Conservation (phyloP, 2,329 filamentous ascomycete genomes). For the Rhinocladiella similis region DNA sequence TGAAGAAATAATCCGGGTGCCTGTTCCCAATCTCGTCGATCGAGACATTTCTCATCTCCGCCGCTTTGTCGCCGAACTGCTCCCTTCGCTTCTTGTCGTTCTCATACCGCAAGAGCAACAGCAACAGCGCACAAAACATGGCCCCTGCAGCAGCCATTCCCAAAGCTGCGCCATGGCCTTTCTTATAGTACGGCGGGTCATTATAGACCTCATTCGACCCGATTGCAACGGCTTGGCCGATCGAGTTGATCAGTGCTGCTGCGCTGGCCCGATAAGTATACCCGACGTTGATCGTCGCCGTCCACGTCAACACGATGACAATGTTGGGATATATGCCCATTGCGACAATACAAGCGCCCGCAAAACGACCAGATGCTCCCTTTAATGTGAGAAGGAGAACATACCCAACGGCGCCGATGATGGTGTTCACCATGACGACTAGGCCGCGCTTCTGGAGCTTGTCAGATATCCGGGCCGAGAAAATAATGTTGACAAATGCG, state of each 20-base stretch:
- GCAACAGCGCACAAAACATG: background rate
- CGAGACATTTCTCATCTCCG: background rate
- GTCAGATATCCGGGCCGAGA: conserved; percentile 15
- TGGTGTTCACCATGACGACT: conserved; percentile 7
- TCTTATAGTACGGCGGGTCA: conserved; percentile 18
- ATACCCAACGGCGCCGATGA: conserved; percentile 2
- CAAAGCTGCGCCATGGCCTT: conserved; percentile 7
- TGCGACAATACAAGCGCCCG: conserved; percentile 15
- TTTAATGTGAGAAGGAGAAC: conserved; percentile 14
- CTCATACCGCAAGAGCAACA: conserved; percentile 7
- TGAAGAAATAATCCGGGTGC: conserved; percentile 14
- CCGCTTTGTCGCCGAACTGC: background rate
- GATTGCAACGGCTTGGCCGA: conserved; percentile 15
- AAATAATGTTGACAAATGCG: conserved; percentile 16
- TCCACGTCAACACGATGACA: conserved; percentile 19
- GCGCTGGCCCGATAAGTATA: conserved; percentile 21
- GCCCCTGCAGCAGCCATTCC: conserved; percentile 5
- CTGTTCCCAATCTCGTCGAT: conserved; percentile 16
- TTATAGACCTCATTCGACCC: conserved; percentile 17
- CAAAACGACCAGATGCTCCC: conserved; percentile 9
- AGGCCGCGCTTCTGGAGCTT: conserved; percentile 4
- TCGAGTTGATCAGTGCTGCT: conserved; percentile 16
- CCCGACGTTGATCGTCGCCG: conserved; percentile 17
- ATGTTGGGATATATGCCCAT: conserved; percentile 14
- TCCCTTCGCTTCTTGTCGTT: conserved; percentile 10